Percentiles rank a stretch among this genome's conserved stretches.
These are phyloP conservation scores for Filobasidium wieringae DNA, from an alignment of 768 basidiomycete species.

Conservation along the genomic window DNA sequence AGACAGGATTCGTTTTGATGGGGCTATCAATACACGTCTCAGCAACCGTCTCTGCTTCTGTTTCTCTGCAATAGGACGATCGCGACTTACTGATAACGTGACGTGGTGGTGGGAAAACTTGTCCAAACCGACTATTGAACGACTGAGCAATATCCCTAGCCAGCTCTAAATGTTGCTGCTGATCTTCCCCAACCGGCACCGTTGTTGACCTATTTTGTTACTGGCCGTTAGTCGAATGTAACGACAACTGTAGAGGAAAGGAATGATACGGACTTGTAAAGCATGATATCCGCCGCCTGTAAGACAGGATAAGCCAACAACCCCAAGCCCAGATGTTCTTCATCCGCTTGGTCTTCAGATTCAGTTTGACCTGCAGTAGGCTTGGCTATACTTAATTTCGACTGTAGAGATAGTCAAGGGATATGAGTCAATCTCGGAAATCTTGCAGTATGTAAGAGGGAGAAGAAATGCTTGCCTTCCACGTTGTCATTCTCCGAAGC, in stretches of 20 bases:
- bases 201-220: conserved; percentile 69
- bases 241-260: not conserved
- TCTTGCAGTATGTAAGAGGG: not conserved
- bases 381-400: conserved; percentile 51
- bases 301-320: conserved; percentile 85
- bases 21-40: conserved; percentile 56
- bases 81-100: conserved; percentile 61
- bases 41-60: no score
- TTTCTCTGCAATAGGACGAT: no score
- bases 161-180: conserved; percentile 85
- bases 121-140: conserved; percentile 61
- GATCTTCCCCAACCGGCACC: conserved; percentile 94
- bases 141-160: conserved; percentile 66
- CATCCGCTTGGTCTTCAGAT: conserved; percentile 65
- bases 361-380: conserved; percentile 25
- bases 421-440: not conserved
- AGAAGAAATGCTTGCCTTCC: conserved; percentile 61
- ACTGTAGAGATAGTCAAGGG: conserved; percentile 42
- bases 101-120: conserved; percentile 60
- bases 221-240: not conserved
- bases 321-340: conserved; percentile 68
- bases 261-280: conserved; percentile 55
- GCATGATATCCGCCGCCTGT: conserved; percentile 82
- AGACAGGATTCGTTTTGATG: conserved; percentile 69
- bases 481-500: conserved; percentile 83